phyloP scores from a whole-genome alignment of 768 basidiomycete genomes.

The Boletus rubroflammeus region DNA sequence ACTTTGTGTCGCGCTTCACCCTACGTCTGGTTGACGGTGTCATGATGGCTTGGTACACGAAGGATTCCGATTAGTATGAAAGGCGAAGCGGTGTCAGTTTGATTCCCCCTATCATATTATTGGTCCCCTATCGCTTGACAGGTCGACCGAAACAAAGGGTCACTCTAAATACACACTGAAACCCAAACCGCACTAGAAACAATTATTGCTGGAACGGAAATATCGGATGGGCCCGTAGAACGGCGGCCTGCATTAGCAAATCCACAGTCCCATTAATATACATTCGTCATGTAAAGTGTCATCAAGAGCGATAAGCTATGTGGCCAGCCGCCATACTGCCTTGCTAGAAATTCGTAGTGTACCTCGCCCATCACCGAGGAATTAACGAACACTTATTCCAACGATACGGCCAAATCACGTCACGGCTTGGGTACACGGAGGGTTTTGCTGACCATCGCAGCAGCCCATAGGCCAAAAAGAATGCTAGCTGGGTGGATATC shows the following conservation, averaged over 20 bases:
- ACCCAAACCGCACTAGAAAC: neutral
- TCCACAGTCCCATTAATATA: slow-evolving; percentile 10
- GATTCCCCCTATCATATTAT: too few species aligned
- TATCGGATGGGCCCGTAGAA: neutral
- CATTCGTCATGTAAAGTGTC: slow-evolving; percentile 13
- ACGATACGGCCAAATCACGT: slow-evolving; percentile 14
- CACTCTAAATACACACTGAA: neutral
- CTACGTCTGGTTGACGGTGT: neutral
- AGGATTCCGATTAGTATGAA: too few species aligned
- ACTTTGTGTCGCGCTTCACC: neutral
- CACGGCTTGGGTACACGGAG: slow-evolving; percentile 78
- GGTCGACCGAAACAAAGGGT: neutral
- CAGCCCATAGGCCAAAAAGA: slow-evolving; percentile 84
- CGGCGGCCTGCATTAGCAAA: neutral
- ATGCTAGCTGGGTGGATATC: slow-evolving; percentile 81
- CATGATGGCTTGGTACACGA: slow-evolving; percentile 4
- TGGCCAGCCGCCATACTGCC: neutral
- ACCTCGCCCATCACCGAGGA: slow-evolving; percentile 1
- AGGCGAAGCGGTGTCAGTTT: neutral
- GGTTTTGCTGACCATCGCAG: slow-evolving; percentile 98
- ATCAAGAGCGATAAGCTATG: slow-evolving; percentile 6
- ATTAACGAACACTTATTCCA: neutral
- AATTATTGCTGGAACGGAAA: neutral
- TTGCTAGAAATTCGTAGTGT: slow-evolving; percentile 2
- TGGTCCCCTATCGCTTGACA: neutral